Evolutionary conservation across 441 rosid genomes (phyloP).

Genomic region (Brassica hybrid): DNA sequence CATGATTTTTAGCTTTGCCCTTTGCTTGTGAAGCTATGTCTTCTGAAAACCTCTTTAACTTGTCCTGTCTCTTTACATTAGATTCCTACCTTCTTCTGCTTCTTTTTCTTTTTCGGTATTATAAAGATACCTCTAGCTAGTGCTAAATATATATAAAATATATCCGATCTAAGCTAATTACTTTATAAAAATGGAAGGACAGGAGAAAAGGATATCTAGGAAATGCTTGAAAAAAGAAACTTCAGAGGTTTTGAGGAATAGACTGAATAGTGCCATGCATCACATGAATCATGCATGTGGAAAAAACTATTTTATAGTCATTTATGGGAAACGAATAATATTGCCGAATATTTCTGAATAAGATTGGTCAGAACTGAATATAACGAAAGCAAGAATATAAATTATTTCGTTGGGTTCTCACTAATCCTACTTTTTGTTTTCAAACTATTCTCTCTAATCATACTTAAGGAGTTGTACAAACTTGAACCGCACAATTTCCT

Average conservation of each 20-base stretch:
- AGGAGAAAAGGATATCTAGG: conserved; percentile 14
- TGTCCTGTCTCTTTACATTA: conserved; percentile 28
- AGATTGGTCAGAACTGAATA: conserved; percentile 7
- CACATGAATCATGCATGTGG: conserved; percentile 29
- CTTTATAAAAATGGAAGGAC: background rate
- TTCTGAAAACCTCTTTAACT: conserved; percentile 37
- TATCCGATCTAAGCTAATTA: conserved; percentile 20
- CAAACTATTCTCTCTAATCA: no score
- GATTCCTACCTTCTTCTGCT: conserved; percentile 40
- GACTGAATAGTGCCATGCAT: conserved; percentile 1
- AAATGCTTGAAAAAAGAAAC: conserved; percentile 35
- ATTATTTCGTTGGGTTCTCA: background rate
- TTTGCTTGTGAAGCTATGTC: conserved; percentile 44
- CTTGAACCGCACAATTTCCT: background rate
- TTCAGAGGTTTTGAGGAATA: conserved; percentile 24
- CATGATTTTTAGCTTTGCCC: conserved; percentile 41
- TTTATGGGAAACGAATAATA: background rate
- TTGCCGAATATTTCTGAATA: conserved; percentile 2
- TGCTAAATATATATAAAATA: background rate
- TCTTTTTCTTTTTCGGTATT: background rate
- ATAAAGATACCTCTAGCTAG: background rate
- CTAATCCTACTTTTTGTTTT: no score
- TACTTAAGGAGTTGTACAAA: background rate
- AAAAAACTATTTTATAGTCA: background rate
- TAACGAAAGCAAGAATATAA: background rate